These are phyloP conservation scores for Leishmania guyanensis DNA, from an alignment of 208 protist genomes.

Conservation along the genomic window DNA sequence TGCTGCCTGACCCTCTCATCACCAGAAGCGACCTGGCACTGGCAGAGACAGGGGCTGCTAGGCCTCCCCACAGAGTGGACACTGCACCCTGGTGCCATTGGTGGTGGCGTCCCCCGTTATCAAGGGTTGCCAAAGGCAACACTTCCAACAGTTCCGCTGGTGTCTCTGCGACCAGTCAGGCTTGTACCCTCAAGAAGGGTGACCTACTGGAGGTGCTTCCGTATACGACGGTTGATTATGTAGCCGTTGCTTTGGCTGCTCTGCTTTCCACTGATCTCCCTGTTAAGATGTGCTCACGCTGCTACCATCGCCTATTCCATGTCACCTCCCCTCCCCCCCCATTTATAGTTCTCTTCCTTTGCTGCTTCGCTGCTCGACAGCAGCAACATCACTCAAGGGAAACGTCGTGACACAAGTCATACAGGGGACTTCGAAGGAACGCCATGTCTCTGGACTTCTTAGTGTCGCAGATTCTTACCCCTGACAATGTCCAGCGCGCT, in stretches of 20 bases:
- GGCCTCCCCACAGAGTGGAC: not conserved
- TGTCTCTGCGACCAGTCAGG: not conserved
- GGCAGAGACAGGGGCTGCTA: not conserved
- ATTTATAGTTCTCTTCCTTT: not conserved
- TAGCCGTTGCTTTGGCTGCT: too few species aligned
- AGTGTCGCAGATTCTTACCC: conserved; percentile 43
- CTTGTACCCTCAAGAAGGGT: not conserved
- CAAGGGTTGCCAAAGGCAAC: too few species aligned
- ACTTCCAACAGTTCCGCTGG: not conserved
- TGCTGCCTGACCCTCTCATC: not conserved
- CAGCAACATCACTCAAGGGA: not conserved
- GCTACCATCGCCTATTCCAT: not conserved
- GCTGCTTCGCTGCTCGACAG: not conserved
- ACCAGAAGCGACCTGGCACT: not conserved
- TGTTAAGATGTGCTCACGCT: not conserved
- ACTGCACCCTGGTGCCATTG: not conserved
- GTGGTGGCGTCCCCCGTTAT: not conserved
- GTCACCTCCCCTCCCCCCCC: not conserved
- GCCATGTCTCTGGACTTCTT: conserved; percentile 21
- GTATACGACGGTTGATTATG: not conserved
- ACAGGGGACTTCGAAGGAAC: not conserved
- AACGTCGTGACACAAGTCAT: not conserved
- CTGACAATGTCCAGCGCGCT: conserved; percentile 44
- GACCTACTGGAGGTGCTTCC: not conserved
- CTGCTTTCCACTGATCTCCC: not conserved